Conservation (phyloP, 1,139 yeast genomes). For the Keqinozyma sinolaborantium region DNA sequence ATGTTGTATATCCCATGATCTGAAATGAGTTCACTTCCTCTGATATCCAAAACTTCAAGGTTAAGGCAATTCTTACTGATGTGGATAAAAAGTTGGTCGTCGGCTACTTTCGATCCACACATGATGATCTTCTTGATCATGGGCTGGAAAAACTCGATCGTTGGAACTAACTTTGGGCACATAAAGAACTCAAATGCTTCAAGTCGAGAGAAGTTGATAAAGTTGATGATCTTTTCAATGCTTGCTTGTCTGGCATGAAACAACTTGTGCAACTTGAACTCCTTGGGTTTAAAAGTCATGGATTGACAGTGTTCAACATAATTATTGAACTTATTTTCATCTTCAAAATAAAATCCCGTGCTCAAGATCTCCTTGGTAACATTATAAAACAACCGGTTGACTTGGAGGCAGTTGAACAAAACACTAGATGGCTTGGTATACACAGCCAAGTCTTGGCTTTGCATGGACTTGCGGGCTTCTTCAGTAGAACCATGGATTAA, state of each 20-base stretch:
- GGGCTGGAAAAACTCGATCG: conserved; percentile 37
- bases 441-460: conserved; percentile 11
- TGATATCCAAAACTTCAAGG: conserved; percentile 63
- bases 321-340: conserved; percentile 42
- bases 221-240: conserved; percentile 17
- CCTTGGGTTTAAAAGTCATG: conserved; percentile 20
- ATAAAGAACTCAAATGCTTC: conserved; percentile 77
- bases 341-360: conserved; percentile 52
- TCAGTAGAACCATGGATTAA: conserved; percentile 47
- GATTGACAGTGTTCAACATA: conserved; percentile 23
- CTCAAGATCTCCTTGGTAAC: conserved; percentile 54
- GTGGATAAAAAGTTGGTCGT: conserved; percentile 53
- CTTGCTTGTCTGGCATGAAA: conserved; percentile 27
- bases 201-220: conserved; percentile 45
- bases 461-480: conserved; percentile 52
- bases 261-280: conserved; percentile 35
- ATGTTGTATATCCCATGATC: conserved; percentile 72
- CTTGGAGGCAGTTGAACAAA: conserved; percentile 60
- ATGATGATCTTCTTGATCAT: conserved; percentile 55
- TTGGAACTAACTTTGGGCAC: conserved; percentile 71
- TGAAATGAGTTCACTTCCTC: conserved; percentile 80
- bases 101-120: conserved; percentile 71
- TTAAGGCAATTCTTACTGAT: conserved; percentile 57
- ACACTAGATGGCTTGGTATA: conserved; percentile 11
- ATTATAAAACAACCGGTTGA: conserved; percentile 63